Evolutionary conservation across 257 asterid species (phyloP), one percentile per base, ranked within the genome.

Genomic region (Solanum sejunctum): DNA sequence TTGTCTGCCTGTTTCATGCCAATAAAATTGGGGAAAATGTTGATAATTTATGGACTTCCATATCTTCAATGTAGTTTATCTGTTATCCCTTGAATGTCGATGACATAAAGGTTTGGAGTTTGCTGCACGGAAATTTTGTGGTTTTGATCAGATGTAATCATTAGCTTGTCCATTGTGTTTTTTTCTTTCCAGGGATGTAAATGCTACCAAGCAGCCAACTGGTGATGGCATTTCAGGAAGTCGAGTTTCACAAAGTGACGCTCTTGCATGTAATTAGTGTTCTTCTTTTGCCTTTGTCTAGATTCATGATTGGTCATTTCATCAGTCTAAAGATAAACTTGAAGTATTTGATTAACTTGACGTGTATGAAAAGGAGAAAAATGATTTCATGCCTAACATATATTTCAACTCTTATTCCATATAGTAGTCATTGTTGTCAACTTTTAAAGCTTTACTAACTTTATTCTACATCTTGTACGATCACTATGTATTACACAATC

Each of bases 171-270:
- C 80, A 41, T 43, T 20, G 20, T 0, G n/a, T 6, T 20, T 21
- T 5, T 63, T 70, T 28, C 20, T 10, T 9, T 17, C 70, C 92
- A 95, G 98, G 86, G 91, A 79, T 57, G 84, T 81, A 43, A 82
- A 51, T 32, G 58, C 39, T 39, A 83, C 49, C 41, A 88, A 86
- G 61, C 88, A 83, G 84, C 69, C 91, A 7, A 20, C 69, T 78
- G 82, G 86, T 41, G 83, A 80, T 47, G 90, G 70, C 28, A 17
- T 66, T 75, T 85, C 85, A 26, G 85, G 79, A 49, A 83, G 79
- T 56, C 69, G 57, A 69, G 77, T 77, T 71, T 88, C 88, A 15
- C 85, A 64, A 39, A 80, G 49, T 85, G 91, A 84, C 71, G 91
- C 73, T 75, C 83, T 80, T 23, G 32, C 79, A 57, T 26, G 86